phyloP scores from a whole-genome alignment of 73 alveolate genomes.

The Paramecium pentaurelia region DNA sequence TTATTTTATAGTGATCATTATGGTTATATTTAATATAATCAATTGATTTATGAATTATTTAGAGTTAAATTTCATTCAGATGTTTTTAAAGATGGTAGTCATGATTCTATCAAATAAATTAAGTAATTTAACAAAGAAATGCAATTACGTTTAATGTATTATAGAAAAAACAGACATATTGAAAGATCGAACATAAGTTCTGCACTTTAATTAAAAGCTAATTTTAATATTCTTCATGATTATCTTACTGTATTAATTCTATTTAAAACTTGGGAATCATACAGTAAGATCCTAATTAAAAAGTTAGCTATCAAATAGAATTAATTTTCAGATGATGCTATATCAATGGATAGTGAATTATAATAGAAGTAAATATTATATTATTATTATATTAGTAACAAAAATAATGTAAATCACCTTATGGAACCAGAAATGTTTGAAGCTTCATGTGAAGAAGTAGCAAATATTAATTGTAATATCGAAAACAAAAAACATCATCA shows the following conservation, averaged over 20 bases:
- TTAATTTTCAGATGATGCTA: background rate
- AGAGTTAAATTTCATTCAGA: background rate
- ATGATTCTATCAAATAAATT: background rate
- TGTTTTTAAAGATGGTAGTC: background rate
- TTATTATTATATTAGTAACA: background rate
- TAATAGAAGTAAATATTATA: background rate
- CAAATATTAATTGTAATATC: background rate
- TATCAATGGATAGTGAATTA: background rate
- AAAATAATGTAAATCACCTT: background rate
- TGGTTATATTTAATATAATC: slow-evolving; percentile 1
- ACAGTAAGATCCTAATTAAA: background rate
- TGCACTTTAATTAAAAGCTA: background rate
- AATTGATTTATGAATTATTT: slow-evolving; percentile 15
- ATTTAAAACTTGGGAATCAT: background rate
- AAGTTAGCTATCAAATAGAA: background rate
- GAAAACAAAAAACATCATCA: background rate
- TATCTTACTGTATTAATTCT: background rate
- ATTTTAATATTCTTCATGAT: slow-evolving; percentile 6
- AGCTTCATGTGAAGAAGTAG: background rate
- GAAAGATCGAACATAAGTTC: background rate
- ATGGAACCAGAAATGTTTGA: background rate
- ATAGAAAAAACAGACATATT: background rate
- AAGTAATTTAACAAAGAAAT: background rate
- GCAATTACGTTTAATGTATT: background rate
- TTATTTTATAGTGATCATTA: background rate